Evolutionary conservation across 805 yeast genomes (phyloP).

Genomic region (Cephaloascus fragrans): DNA sequence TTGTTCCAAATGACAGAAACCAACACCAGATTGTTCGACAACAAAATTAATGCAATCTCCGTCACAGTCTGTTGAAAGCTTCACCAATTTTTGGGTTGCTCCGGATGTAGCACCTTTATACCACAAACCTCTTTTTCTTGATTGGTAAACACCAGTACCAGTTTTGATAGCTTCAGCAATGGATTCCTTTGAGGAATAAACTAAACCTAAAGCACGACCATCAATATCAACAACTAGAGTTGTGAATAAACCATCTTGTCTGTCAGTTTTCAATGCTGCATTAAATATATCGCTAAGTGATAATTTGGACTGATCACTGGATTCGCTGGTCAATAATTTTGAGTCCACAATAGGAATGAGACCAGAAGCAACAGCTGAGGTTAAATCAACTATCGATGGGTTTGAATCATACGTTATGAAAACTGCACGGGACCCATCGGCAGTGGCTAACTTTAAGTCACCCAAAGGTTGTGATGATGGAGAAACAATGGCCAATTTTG

Average conservation of each 20-base stretch:
- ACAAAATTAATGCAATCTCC: slow-evolving; percentile 81
- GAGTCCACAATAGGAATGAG: slow-evolving; percentile 22
- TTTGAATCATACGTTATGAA: slow-evolving; percentile 7
- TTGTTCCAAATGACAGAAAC: slow-evolving; percentile 85
- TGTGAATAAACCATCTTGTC: slow-evolving; percentile 77
- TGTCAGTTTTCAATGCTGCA: slow-evolving; percentile 60
- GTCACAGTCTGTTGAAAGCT: slow-evolving; percentile 79
- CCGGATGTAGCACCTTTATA: slow-evolving; percentile 96
- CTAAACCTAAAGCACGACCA: slow-evolving; percentile 77
- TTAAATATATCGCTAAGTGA: slow-evolving; percentile 36
- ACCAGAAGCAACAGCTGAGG: slow-evolving; percentile 19
- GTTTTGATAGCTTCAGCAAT: slow-evolving; percentile 74
- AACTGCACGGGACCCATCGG: slow-evolving; percentile 12
- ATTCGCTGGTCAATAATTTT: slow-evolving; percentile 15
- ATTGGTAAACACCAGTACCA: slow-evolving; percentile 85
- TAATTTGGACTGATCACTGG: slow-evolving; percentile 9
- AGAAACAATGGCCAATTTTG: slow-evolving; percentile 9
- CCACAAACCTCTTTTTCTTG: slow-evolving; percentile 91
- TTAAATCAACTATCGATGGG: slow-evolving; percentile 6
- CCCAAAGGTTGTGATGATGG: slow-evolving; percentile 7
- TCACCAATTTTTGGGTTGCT: slow-evolving; percentile 71
- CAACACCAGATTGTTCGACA: slow-evolving; percentile 78
- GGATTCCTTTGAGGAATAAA: slow-evolving; percentile 80
- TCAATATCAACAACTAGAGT: slow-evolving; percentile 68
- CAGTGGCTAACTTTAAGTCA: slow-evolving; percentile 4